Base-by-base conservation (phyloP, 805 yeast species). In the Pichia insulana region DNA sequence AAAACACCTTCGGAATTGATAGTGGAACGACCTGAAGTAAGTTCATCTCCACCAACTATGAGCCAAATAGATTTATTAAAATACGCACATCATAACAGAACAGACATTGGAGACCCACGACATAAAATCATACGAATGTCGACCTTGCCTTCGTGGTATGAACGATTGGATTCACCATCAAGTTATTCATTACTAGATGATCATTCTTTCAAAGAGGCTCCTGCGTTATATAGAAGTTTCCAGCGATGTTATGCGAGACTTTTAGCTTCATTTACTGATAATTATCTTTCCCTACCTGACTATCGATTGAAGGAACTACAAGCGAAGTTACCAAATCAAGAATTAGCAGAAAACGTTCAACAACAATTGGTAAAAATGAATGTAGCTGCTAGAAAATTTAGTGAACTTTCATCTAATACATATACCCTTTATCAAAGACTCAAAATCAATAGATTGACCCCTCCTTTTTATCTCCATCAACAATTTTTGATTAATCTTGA, bases 381-480 rank as follows among this genome's bases (percentile, higher is more conserved):
- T 33, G 5, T 11, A n/a, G 46, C 36, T 3, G 32, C 28, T 8
- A 35, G 34, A 40, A 43, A 40, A 30, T 40, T 48, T 11, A 40
- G 34, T 9, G 45, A 40, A 3, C n/a, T 41, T 22, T 38, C 41
- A 13, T 13, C 26, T 28, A 48, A 45, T 26, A 36, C 42, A 5
- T 34, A 32, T 12, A 39, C 47, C 26, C 37, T 48, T n/a, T 37
- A 36, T 15, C 40, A 49, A 27, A 30, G 55, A 15, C 26, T 47
- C 11, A 42, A 37, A 19, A 28, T 45, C 2, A 30, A 35, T 19
- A 39, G 53, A 17, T 7, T 33, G 6, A 38, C 40, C 13, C 44
- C 50, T 15, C 46, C 49, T 7, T 47, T 47, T 38, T 52, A 48
- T 34, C 33, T 52, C 12, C 56, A 50, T 30, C 53, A 48, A 30